Evolutionary conservation across 2,329 filamentous ascomycete genomes (phyloP).

Genomic region (Sporothrix sp.): DNA sequence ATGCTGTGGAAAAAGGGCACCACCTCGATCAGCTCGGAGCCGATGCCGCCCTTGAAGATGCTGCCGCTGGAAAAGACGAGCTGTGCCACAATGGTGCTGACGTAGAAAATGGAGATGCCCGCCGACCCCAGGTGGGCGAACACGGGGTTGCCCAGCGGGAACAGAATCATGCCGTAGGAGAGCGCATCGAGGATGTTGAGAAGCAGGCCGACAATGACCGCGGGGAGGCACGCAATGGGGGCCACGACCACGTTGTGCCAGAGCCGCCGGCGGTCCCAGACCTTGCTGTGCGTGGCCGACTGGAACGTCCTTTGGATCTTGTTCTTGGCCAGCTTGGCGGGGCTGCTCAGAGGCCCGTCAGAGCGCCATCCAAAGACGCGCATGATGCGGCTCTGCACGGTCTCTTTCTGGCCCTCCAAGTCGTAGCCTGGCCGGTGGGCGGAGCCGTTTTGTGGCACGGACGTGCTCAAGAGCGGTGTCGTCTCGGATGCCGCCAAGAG

Average conservation of each 20-base stretch:
- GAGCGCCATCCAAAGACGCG: slow-evolving; percentile 6
- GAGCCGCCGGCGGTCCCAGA: slow-evolving; percentile 60
- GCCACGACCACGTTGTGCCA: slow-evolving; percentile 55
- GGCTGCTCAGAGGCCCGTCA: not conserved
- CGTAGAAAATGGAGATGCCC: slow-evolving; percentile 97
- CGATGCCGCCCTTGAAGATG: slow-evolving; percentile 81
- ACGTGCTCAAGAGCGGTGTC: slow-evolving; percentile 36
- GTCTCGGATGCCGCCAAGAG: slow-evolving; percentile 26
- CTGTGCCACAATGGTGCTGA: slow-evolving; percentile 92
- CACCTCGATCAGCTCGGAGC: slow-evolving; percentile 96
- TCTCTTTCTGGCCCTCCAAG: slow-evolving; percentile 41
- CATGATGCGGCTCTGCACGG: not conserved
- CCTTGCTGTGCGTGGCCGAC: slow-evolving; percentile 49
- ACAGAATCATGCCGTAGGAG: slow-evolving; percentile 94
- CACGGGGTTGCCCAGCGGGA: slow-evolving; percentile 77
- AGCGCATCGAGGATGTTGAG: slow-evolving; percentile 91
- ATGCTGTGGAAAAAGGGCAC: slow-evolving; percentile 99
- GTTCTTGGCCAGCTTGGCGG: not conserved
- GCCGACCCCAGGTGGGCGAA: slow-evolving; percentile 83
- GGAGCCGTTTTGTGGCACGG: slow-evolving; percentile 23
- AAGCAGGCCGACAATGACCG: slow-evolving; percentile 78
- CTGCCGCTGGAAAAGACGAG: slow-evolving; percentile 81
- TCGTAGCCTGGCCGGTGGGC: slow-evolving; percentile 25
- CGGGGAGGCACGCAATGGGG: slow-evolving; percentile 65
- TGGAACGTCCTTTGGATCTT: slow-evolving; percentile 19